Percentiles rank a stretch among this genome's conserved stretches.
Evolutionary conservation across 2,329 filamentous ascomycete species (phyloP).

Genomic region (Beauveria medogensis): DNA sequence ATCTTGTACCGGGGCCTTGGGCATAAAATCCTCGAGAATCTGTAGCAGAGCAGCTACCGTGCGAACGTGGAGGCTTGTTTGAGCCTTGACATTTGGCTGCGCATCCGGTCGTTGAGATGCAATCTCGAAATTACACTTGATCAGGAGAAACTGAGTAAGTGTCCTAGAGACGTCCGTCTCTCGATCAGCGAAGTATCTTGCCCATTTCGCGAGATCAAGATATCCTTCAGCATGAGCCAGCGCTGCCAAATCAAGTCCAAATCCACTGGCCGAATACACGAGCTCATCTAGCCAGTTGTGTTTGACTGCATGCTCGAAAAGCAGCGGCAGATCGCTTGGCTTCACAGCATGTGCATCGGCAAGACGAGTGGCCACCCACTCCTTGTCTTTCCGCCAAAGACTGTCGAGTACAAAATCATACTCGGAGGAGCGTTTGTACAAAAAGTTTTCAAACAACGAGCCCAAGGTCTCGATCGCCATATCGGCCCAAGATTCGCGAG

Average conservation of each 20-base stretch:
- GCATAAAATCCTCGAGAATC: slow-evolving; percentile 65
- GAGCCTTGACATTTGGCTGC: slow-evolving; percentile 47
- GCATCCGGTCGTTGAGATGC: slow-evolving; percentile 61
- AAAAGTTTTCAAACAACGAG: slow-evolving; percentile 74
- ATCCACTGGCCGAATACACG: slow-evolving; percentile 68
- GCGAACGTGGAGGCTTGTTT: slow-evolving; percentile 71
- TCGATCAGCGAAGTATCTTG: slow-evolving; percentile 60
- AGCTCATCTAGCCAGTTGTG: slow-evolving; percentile 81
- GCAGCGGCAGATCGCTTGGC: slow-evolving; percentile 38
- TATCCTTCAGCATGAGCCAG: slow-evolving; percentile 72
- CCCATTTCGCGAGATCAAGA: slow-evolving; percentile 78
- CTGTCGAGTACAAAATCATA: slow-evolving; percentile 87
- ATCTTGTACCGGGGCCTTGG: slow-evolving; percentile 52
- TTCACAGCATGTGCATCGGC: slow-evolving; percentile 75
- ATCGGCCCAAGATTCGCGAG: slow-evolving; percentile 62
- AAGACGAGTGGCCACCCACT: slow-evolving; percentile 76
- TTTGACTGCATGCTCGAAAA: slow-evolving; percentile 60
- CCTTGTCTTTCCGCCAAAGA: slow-evolving; percentile 81
- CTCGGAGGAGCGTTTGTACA: slow-evolving; percentile 68
- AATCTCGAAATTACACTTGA: slow-evolving; percentile 77
- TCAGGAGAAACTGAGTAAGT: slow-evolving; percentile 71
- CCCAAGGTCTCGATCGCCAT: slow-evolving; percentile 69
- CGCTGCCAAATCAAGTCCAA: slow-evolving; percentile 80
- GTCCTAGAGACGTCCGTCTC: slow-evolving; percentile 60
- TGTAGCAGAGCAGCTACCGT: slow-evolving; percentile 75